Conservation (phyloP, 2,329 filamentous ascomycete genomes). For the Septoria linicola region DNA sequence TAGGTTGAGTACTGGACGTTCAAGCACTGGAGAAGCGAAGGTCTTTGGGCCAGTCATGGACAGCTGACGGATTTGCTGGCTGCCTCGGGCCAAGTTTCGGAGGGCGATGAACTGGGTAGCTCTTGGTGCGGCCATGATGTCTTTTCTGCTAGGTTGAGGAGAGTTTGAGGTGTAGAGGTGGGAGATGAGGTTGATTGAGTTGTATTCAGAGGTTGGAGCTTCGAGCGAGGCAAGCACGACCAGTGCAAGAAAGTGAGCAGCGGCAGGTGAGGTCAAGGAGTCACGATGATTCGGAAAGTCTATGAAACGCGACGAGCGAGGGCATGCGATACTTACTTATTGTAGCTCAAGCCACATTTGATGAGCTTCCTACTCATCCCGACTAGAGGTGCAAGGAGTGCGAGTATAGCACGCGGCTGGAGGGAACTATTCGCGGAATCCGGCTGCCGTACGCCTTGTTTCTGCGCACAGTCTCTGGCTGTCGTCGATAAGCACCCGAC, state of each 20-base stretch:
- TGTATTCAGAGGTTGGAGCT: neutral
- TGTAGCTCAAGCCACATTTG: slow-evolving; percentile 2
- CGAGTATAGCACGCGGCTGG: slow-evolving; percentile 3
- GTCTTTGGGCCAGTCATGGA: slow-evolving; percentile 62
- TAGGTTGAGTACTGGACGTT: slow-evolving; percentile 53
- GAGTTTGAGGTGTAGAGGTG: neutral
- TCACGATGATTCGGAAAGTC: neutral
- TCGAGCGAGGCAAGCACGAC: slow-evolving; percentile 10
- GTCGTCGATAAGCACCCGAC: slow-evolving; percentile 2
- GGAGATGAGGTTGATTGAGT: slow-evolving; percentile 1
- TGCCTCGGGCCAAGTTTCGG: slow-evolving; percentile 40
- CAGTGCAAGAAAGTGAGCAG: slow-evolving; percentile 8
- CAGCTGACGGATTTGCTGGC: slow-evolving; percentile 49
- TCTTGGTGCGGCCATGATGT: slow-evolving; percentile 45
- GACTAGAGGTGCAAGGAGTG: slow-evolving; percentile 3
- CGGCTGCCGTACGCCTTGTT: slow-evolving; percentile 7
- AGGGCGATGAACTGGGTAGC: slow-evolving; percentile 45
- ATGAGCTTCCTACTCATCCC: slow-evolving; percentile 6
- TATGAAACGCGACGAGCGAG: neutral
- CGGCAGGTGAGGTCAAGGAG: neutral
- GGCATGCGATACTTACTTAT: slow-evolving; percentile 5
- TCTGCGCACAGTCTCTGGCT: slow-evolving; percentile 5
- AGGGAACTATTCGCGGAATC: slow-evolving; percentile 11
- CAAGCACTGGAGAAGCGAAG: slow-evolving; percentile 52
- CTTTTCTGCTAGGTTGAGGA: neutral